Conservation (phyloP, 805 yeast genomes). For the Vanderwaltozyma verrucispora region DNA sequence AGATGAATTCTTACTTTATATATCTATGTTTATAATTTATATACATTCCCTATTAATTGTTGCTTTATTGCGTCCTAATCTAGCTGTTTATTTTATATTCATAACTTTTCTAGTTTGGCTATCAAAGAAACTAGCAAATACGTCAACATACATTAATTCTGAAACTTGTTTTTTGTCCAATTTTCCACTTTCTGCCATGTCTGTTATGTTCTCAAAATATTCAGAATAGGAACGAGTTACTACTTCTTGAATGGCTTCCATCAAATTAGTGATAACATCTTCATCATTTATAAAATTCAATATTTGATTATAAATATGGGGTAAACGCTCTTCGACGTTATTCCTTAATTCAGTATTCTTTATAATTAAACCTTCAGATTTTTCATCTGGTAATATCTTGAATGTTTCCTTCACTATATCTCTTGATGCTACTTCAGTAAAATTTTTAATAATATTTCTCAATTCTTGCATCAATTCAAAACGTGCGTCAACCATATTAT, state of each 20-base stretch:
- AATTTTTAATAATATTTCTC: slow-evolving; percentile 56
- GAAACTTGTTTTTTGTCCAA: slow-evolving; percentile 29
- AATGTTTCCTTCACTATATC: slow-evolving; percentile 40
- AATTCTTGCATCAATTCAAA: slow-evolving; percentile 64
- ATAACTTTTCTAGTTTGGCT: not conserved
- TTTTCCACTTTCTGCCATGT: slow-evolving; percentile 15
- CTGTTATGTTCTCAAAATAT: slow-evolving; percentile 33
- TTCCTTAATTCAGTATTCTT: slow-evolving; percentile 35
- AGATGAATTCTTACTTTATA: too few relatives aligned
- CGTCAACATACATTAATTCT: slow-evolving; percentile 55
- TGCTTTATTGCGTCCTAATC: not conserved
- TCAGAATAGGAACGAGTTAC: slow-evolving; percentile 47
- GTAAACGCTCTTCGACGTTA: slow-evolving; percentile 43
- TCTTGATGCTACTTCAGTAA: slow-evolving; percentile 48
- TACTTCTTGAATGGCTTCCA: slow-evolving; percentile 59
- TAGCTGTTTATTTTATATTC: not conserved
- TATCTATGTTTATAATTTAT: not conserved
- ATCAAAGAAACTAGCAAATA: slow-evolving; percentile 38
- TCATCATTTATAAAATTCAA: slow-evolving; percentile 45
- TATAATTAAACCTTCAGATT: slow-evolving; percentile 13
- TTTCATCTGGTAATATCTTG: slow-evolving; percentile 16
- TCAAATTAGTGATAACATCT: slow-evolving; percentile 39
- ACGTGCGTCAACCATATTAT: slow-evolving; percentile 71
- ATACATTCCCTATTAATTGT: not conserved
- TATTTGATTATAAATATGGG: slow-evolving; percentile 44